A percentile compares a stretch with the other conserved stretches of the same genome.
Evolutionary conservation across 805 yeast genomes (phyloP).

Genomic region (Teunomyces atbi): DNA sequence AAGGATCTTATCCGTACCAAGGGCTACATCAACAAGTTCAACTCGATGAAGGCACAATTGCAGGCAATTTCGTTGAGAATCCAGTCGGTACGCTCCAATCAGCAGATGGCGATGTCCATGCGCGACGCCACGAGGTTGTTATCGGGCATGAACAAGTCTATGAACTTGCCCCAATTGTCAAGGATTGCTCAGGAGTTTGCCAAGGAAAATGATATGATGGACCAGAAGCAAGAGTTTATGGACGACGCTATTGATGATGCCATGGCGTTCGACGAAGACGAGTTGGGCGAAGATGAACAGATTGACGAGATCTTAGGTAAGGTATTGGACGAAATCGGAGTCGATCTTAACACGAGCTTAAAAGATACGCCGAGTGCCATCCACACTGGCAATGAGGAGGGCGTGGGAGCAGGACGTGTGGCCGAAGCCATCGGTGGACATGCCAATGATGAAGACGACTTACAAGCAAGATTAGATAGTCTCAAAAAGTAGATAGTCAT

Average conservation of each 20-base stretch:
- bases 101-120: conserved; percentile 95
- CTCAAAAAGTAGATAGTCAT: conserved; percentile 49
- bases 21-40: conserved; percentile 80
- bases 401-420: conserved; percentile 31
- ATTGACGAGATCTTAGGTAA: conserved; percentile 87
- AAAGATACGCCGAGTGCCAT: conserved; percentile 45
- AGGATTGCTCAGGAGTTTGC: conserved; percentile 95
- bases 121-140: conserved; percentile 85
- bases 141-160: conserved; percentile 81
- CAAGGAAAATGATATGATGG: conserved; percentile 93
- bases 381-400: conserved; percentile 34
- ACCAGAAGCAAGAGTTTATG: conserved; percentile 98
- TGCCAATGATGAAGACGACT: conserved; percentile 63
- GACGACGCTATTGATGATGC: conserved; percentile 97
- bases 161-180: conserved; percentile 88
- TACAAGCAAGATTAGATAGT: conserved; percentile 85
- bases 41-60: conserved; percentile 88
- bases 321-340: conserved; percentile 95
- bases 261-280: conserved; percentile 76
- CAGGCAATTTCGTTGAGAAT: conserved; percentile 92
- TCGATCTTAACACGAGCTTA: conserved; percentile 61
- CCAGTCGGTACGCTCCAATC: conserved; percentile 89
- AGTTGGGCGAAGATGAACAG: conserved; percentile 82
- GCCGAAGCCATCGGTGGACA: conserved; percentile 49
- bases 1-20: conserved; percentile 90